Evolutionary conservation across 2,329 filamentous ascomycete species (phyloP).

Genomic region (Tolypocladium capitatum): DNA sequence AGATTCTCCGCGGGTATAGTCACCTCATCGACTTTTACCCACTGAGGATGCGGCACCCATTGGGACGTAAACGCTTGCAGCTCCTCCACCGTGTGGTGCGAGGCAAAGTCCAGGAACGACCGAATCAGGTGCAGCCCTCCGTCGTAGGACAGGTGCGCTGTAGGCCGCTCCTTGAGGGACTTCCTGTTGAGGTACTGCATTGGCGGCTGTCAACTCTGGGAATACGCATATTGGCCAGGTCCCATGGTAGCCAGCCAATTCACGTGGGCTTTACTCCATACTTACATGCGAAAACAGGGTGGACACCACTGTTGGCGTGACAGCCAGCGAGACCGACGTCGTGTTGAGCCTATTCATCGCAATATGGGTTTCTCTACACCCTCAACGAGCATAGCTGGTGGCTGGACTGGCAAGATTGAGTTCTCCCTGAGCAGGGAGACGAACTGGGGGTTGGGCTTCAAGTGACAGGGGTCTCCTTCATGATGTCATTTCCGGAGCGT

Average conservation of each 20-base stretch:
- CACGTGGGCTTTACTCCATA: slow-evolving; percentile 14
- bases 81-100: slow-evolving; percentile 84
- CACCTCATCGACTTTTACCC: slow-evolving; percentile 67
- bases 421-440: neutral
- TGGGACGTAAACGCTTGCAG: slow-evolving; percentile 83
- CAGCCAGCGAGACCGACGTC: slow-evolving; percentile 65
- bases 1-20: slow-evolving; percentile 53
- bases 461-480: neutral
- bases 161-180: slow-evolving; percentile 63
- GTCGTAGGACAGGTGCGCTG: slow-evolving; percentile 84
- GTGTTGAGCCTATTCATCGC: slow-evolving; percentile 54
- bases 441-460: neutral
- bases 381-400: neutral
- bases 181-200: slow-evolving; percentile 69
- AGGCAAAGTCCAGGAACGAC: slow-evolving; percentile 71
- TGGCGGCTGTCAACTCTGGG: neutral
- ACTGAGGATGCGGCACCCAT: slow-evolving; percentile 79
- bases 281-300: slow-evolving; percentile 78
- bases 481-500: neutral
- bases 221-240: no score
- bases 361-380: neutral
- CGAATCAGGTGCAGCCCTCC: slow-evolving; percentile 81
- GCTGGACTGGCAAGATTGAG: neutral
- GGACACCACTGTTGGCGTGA: slow-evolving; percentile 76
- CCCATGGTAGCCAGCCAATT: no score